These are phyloP conservation scores for Aureoboletus auriporus DNA, from an alignment of 768 basidiomycete species.

Conservation along the genomic window DNA sequence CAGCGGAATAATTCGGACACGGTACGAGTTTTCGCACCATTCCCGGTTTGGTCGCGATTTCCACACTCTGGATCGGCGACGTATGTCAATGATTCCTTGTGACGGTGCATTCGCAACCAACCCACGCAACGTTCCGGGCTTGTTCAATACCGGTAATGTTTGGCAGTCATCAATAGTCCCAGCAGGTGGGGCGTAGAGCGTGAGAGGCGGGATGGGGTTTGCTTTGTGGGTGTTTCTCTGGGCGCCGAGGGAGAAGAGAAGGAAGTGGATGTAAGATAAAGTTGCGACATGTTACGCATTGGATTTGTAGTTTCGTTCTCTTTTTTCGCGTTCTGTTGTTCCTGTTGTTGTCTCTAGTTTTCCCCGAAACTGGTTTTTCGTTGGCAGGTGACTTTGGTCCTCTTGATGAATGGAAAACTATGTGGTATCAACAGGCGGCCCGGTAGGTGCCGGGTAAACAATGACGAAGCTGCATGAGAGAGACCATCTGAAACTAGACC, in stretches of 20 bases:
- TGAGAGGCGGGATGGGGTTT: background rate
- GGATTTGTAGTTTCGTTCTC: background rate
- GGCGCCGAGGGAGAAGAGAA: background rate
- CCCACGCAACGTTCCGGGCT: background rate
- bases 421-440: too few species aligned
- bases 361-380: background rate
- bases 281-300: background rate
- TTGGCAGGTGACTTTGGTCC: background rate
- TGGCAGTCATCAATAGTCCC: background rate
- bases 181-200: background rate
- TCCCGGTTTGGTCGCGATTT: background rate
- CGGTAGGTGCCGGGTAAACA: too few species aligned
- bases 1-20: too few species aligned
- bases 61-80: background rate
- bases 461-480: too few species aligned
- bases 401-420: background rate
- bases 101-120: background rate
- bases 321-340: background rate
- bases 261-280: background rate
- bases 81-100: background rate
- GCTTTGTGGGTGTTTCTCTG: background rate
- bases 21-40: too few species aligned
- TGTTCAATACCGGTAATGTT: background rate
- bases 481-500: too few species aligned
- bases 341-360: background rate